Evolutionary conservation across 164 flowering plant genomes (phyloP).

Genomic region (Nelumbo lutea): DNA sequence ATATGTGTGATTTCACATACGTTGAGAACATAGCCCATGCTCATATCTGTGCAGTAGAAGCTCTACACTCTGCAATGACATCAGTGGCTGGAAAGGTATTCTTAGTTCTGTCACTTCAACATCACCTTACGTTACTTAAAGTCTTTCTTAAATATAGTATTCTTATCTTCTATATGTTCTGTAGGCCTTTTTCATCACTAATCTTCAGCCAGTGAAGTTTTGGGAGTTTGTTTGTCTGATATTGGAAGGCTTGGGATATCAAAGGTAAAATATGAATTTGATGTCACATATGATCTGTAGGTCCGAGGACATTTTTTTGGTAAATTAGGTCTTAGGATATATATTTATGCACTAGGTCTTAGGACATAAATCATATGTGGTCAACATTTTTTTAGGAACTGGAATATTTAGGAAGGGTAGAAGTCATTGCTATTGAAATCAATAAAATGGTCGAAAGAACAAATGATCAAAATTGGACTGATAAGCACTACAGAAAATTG

Average conservation of each 20-base stretch:
- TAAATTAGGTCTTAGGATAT: no score
- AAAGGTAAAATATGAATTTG: constrained; percentile 44
- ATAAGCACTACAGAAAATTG: no score
- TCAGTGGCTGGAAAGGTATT: constrained; percentile 83
- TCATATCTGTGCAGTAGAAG: constrained; percentile 74
- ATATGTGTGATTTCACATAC: constrained; percentile 72
- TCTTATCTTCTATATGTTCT: constrained; percentile 5
- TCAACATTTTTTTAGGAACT: no score
- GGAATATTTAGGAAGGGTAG: no score
- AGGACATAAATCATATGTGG: no score
- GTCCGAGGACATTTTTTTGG: not conserved
- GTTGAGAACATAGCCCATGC: constrained; percentile 81
- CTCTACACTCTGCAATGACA: constrained; percentile 42
- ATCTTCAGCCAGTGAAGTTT: constrained; percentile 62
- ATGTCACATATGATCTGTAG: not conserved
- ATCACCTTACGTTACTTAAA: not conserved
- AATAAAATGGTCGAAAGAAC: no score
- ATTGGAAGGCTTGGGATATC: constrained; percentile 64
- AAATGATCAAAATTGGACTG: no score
- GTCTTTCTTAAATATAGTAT: not conserved
- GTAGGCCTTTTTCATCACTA: constrained; percentile 83
- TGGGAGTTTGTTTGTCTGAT: constrained; percentile 62
- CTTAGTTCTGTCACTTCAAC: not conserved
- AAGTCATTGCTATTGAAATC: no score
- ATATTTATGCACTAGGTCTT: no score